Conservation (phyloP, 257 asterid genomes). For the Rhazya stricta region DNA sequence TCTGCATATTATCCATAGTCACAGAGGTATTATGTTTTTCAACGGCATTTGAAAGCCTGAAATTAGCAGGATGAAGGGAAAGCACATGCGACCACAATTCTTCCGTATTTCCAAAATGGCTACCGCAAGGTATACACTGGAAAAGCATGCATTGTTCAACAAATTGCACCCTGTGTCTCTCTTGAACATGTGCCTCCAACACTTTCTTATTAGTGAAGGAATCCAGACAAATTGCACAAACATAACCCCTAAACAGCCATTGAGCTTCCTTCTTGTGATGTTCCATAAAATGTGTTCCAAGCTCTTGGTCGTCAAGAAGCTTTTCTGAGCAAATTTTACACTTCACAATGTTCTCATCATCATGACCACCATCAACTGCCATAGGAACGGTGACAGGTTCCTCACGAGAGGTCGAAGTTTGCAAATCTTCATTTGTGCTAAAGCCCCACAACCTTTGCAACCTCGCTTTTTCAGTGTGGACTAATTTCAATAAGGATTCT, state of each 20-base stretch:
- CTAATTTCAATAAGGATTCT: conserved; percentile 59
- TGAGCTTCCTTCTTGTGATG: conserved; percentile 90
- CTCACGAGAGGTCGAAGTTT: conserved; percentile 34
- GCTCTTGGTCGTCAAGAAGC: conserved; percentile 59
- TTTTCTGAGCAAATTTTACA: conserved; percentile 73
- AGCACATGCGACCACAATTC: conserved; percentile 89
- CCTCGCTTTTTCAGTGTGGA: conserved; percentile 65
- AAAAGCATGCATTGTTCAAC: conserved; percentile 95
- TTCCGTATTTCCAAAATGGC: conserved; percentile 80
- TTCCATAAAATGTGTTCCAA: conserved; percentile 79
- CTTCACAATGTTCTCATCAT: conserved; percentile 45
- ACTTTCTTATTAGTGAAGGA: conserved; percentile 89
- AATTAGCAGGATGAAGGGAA: conserved; percentile 53
- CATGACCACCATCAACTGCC: conserved; percentile 30
- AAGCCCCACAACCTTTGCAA: conserved; percentile 72
- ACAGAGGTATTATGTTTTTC: conserved; percentile 25
- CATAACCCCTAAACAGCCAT: conserved; percentile 96
- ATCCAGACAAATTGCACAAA: conserved; percentile 91
- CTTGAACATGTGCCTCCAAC: conserved; percentile 89
- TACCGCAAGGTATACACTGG: conserved; percentile 87
- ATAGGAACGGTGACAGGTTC: conserved; percentile 34
- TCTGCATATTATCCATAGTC: conserved; percentile 30
- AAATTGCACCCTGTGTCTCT: conserved; percentile 83
- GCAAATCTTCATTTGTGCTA: conserved; percentile 37
- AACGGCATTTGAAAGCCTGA: conserved; percentile 44